Evolutionary conservation across 2,329 filamentous ascomycete genomes (phyloP).

Genomic region (Neonectria ditissima): DNA sequence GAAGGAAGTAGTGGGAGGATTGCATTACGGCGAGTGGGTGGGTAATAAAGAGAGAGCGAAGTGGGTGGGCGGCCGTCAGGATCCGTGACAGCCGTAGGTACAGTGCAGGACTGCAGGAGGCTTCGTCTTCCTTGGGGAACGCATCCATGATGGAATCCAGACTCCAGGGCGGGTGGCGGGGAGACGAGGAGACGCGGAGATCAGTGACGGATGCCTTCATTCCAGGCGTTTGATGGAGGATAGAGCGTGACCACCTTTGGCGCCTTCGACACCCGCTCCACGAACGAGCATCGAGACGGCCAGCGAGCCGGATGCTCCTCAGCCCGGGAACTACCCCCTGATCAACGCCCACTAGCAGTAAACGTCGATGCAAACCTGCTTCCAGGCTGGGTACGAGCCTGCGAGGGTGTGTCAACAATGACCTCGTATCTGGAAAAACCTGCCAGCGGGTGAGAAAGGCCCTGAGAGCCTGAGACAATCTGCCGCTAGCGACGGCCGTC

Average conservation of each 20-base stretch:
- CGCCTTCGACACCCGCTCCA: not conserved
- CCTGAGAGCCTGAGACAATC: slow-evolving; percentile 16
- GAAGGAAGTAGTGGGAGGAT: not conserved
- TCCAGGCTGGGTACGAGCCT: slow-evolving; percentile 6
- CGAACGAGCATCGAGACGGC: not conserved
- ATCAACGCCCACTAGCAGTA: slow-evolving; percentile 3
- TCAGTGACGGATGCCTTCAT: not conserved
- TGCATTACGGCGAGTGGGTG: slow-evolving; percentile 1
- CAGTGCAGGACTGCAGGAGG: no score
- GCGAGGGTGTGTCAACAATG: slow-evolving; percentile 9
- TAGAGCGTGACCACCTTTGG: no score
- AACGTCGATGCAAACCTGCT: not conserved
- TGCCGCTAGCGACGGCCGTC: slow-evolving; percentile 13
- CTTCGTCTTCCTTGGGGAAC: no score
- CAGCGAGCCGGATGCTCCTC: not conserved
- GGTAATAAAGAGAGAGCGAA: not conserved
- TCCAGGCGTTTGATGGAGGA: not conserved
- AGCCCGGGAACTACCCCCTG: slow-evolving; percentile 5
- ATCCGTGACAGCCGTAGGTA: slow-evolving; percentile 11
- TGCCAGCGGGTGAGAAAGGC: slow-evolving; percentile 7
- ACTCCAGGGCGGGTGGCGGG: no score
- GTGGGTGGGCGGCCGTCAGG: slow-evolving; percentile 1
- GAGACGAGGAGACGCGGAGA: no score
- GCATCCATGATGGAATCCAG: no score
- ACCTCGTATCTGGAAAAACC: slow-evolving; percentile 24